Conservation (phyloP, 257 asterid species). For the Nicotiana benthamiana region DNA sequence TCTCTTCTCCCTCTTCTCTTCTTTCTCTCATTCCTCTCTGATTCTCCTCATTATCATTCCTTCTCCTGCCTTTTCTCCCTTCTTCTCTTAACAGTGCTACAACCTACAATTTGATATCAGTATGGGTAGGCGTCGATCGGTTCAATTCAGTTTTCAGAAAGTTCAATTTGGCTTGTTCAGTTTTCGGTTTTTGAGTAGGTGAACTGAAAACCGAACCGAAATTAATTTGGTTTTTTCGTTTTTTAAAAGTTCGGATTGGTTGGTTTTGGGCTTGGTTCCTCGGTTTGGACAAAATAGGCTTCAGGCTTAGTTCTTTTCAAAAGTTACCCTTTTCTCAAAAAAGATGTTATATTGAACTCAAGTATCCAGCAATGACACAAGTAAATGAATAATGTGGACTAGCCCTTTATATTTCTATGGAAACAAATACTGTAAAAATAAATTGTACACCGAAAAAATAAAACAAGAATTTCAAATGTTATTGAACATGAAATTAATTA, state of each 20-base stretch:
- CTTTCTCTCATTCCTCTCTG: neutral
- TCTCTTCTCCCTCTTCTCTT: neutral
- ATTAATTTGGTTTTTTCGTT: neutral
- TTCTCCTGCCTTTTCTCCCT: neutral
- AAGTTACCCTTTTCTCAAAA: no score
- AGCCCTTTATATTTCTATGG: neutral
- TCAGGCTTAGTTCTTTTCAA: no score
- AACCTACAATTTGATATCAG: neutral
- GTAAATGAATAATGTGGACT: neutral
- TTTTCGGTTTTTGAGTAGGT: neutral
- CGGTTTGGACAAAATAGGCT: no score
- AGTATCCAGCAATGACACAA: neutral
- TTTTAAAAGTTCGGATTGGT: neutral
- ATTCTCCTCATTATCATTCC: neutral
- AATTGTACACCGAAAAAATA: neutral
- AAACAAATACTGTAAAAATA: neutral
- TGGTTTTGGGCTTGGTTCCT: neutral
- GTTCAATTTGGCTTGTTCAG: neutral
- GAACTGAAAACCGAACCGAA: neutral
- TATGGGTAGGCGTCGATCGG: neutral
- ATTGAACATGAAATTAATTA: neutral
- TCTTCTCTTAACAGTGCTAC: neutral
- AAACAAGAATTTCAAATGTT: neutral
- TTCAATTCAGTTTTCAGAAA: neutral
- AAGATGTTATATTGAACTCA: no score